Evolutionary conservation across 164 flowering plant species (phyloP), one percentile per base, ranked within the genome.

Genomic region (Nelumbo lutea): DNA sequence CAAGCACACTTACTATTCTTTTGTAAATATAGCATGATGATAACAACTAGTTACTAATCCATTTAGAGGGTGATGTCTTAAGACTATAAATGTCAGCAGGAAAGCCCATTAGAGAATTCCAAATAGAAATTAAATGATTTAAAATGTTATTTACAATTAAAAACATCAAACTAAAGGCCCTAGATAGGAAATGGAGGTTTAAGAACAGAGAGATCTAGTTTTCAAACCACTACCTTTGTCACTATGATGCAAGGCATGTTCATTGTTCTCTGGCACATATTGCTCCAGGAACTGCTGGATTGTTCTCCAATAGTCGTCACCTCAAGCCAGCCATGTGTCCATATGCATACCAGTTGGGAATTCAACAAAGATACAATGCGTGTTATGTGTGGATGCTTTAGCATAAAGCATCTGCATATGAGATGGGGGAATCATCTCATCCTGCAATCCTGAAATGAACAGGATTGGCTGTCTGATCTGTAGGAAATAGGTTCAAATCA

Each of bases 311-410:
- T 96, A 96, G 40, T 74, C 84, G 69, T 96, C 99, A 59, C 97
- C 99, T 76, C 98, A 98, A 74, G 86, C 61, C 61, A 88, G 70
- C 99, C 99, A 96, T 52, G 99, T 96, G 78, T 96, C 97, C 99
- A 96, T 96, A 71, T 96, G 99, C 98, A 89, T 92, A 65, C 99
- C 99, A 76, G 72, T 83, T 27, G 97, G 90, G 66, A 96, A 92
- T 8, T 90, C 98, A 52, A 89, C 87, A 80, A 90, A 90, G 14
- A 40, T 62, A 70, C 98, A 87, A 3, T 65, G 72, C 42, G 61
- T 81, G 75, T 89, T 92, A 65, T 64, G 90, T 42, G 85, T 78
- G 63, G 93, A 88, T 74, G 98, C 99, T 79, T 88, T 92, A 15
- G 85, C 96, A 81, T 86, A 90, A 58, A 96, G 84, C 88, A 89